Conservation (phyloP, 2,329 filamentous ascomycete species). For the Paecilomyces niveus region DNA sequence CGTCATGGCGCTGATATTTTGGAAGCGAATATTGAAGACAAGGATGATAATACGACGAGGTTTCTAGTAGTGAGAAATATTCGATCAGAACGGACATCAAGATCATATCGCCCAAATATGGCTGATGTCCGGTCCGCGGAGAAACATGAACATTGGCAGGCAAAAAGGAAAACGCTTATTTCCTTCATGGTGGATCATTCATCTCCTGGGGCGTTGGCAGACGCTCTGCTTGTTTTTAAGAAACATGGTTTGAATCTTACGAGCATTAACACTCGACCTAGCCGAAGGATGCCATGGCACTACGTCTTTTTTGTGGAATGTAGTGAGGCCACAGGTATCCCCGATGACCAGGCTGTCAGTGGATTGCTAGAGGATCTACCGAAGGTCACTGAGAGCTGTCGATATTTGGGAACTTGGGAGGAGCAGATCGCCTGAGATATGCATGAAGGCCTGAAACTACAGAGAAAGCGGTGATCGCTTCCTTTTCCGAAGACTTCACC, state of each 20-base stretch:
- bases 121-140: slow-evolving; percentile 4
- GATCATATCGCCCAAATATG: slow-evolving; percentile 10
- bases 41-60: slow-evolving; percentile 39
- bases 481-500: not conserved
- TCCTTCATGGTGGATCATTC: slow-evolving; percentile 76
- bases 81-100: slow-evolving; percentile 17
- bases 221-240: slow-evolving; percentile 73
- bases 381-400: slow-evolving; percentile 31
- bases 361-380: slow-evolving; percentile 25
- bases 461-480: not conserved
- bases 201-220: slow-evolving; percentile 72
- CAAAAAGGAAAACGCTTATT: slow-evolving; percentile 60
- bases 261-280: slow-evolving; percentile 81
- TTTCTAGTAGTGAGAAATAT: slow-evolving; percentile 39
- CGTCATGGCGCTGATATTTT: slow-evolving; percentile 64
- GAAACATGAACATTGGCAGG: slow-evolving; percentile 3
- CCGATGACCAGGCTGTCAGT: slow-evolving; percentile 21
- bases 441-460: not conserved
- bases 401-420: slow-evolving; percentile 35
- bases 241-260: slow-evolving; percentile 70
- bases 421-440: slow-evolving; percentile 18
- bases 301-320: slow-evolving; percentile 96
- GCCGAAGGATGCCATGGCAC: slow-evolving; percentile 67
- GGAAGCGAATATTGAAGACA: slow-evolving; percentile 41
- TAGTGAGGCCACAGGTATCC: slow-evolving; percentile 44